Base-by-base conservation (phyloP, 192 early-diverging fungal species). In the Coemansia biformis region DNA sequence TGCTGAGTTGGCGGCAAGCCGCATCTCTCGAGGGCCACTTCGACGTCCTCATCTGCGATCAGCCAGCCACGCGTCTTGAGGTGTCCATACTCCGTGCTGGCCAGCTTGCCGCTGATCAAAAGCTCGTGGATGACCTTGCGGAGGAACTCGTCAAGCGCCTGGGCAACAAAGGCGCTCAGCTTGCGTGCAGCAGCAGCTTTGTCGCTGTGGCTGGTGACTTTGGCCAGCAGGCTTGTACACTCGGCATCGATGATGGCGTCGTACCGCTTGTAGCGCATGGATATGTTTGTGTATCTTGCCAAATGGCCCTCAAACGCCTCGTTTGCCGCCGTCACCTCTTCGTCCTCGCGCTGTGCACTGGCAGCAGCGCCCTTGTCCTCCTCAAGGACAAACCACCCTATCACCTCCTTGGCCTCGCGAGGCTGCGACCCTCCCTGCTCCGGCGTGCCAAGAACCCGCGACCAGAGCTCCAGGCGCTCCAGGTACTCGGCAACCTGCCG, bases 401-500 rank as follows among this genome's bases (percentile, higher is more conserved):
- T 39, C 16, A 31, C 7, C 28, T 59, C 44, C 39, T 39, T 24
- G 12, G 43, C 57, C 13, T 42, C 21, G 0, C 21, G 24, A 0
- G 12, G 8, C 2, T 28, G 10, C 0, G 5, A 2, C 1, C 4
- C 28, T 8, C 2, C 24, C 4, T 8, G 43, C 10, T 13, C 19
- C 17, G 21, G 23, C 14, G 14, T 34, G 21, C 43, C 43, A 5
- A 54, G 42, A 11, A 43, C 15, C 4, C 34, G 39, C 19, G 54
- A 57, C 54, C 51, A 66, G 35, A 74, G 23, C 38, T 66, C 47
- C 35, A 53, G 19, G 29, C 51, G 34, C 31, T 74, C 70, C 21
- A 74, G 42, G 30, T 46, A 63, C 28, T 74, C 58, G 15, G 70
- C 59, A 1, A 74, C 63, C 22, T 74, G 70, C 11, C 70, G 28